Evolutionary conservation across 441 rosid species (phyloP), one percentile per base, ranked within the genome.

Genomic region (Hura crepitans): DNA sequence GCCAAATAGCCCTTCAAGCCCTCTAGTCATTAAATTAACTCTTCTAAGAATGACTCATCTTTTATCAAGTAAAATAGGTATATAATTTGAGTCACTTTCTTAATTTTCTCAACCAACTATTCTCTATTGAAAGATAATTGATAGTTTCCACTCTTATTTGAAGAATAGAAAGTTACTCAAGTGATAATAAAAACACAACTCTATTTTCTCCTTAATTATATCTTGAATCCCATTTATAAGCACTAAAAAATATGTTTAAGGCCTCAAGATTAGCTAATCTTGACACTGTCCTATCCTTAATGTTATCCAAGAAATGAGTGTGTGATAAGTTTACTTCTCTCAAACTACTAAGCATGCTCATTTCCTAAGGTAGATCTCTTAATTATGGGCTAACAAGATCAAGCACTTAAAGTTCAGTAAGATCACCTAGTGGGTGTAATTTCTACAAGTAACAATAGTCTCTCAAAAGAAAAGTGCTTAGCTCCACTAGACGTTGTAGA

Each of bases 351-450:
- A 85, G 60, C 17, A 43, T 56, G 46, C 67, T 78, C 60, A 80
- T 31, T 23, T 77, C 83, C 54, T 8, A 59, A 1, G 83, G 86
- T 10, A 69, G 43, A 31, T 81, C 71, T 62, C 5, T 60, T 23
- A 81, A 71, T 6, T 72, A 61, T 13, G 84, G 81, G 53, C 75
- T 81, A 56, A 68, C 75, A 8, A 83, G 81, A 80, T 83, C 82
- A 27, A 81, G 68, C 33, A 65, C 72, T 74, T 77, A 79, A 42
- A 85, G 55, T 55, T 77, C 74, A 50, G 25, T 72, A 9, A 81
- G 81, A 35, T 50, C 55, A 58, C 66, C 71, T 37, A 80, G 56
- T 47, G 80, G 39, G 35, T 78, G 81, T 13, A 77, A 46, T 55
- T 74, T 65, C 60, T 74, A 72, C 23, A 75, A 80, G 50, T 68